Conservation (phyloP, 2,329 filamentous ascomycete genomes). For the Fusarium subtropicale region DNA sequence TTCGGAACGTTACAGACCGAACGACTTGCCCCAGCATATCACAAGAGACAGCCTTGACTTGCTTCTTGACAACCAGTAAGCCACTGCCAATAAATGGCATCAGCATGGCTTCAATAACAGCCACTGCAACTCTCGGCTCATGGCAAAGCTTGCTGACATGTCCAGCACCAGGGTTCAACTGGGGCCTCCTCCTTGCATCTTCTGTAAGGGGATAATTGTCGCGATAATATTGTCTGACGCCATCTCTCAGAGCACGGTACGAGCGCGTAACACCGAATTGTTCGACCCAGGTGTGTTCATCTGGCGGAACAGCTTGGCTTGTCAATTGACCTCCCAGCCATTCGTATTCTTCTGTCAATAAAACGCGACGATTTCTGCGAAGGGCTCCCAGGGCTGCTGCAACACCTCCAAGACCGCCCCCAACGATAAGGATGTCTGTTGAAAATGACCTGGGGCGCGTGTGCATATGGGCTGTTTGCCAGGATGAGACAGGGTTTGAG, state of each 20-base stretch:
- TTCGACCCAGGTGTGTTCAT: conserved; percentile 49
- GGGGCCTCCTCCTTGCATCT: conserved; percentile 39
- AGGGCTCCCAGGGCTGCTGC: conserved; percentile 46
- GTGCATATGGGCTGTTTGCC: conserved; percentile 14
- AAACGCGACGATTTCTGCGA: conserved; percentile 39
- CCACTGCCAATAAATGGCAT: conserved; percentile 44
- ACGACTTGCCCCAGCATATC: conserved; percentile 30
- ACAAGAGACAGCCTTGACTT: conserved; percentile 36
- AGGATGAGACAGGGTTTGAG: not conserved
- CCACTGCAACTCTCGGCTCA: conserved; percentile 46
- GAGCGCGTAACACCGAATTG: conserved; percentile 47
- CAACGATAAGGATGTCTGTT: conserved; percentile 43
- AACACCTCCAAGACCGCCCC: conserved; percentile 46
- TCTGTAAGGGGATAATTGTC: conserved; percentile 46
- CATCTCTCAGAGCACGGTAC: conserved; percentile 42
- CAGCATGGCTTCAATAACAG: conserved; percentile 46
- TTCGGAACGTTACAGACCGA: conserved; percentile 11
- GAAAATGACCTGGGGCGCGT: conserved; percentile 20
- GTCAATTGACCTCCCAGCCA: conserved; percentile 48
- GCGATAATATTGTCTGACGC: conserved; percentile 44
- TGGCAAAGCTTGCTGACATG: conserved; percentile 48
- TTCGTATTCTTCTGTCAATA: conserved; percentile 47
- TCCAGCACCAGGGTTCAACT: conserved; percentile 46
- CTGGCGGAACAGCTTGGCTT: conserved; percentile 47
- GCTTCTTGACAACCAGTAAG: conserved; percentile 38